Percentiles rank a stretch among this genome's conserved stretches.
These are phyloP conservation scores for Picochlorum sp. DNA, from an alignment of 139 green algal genomes.

Conservation along the genomic window DNA sequence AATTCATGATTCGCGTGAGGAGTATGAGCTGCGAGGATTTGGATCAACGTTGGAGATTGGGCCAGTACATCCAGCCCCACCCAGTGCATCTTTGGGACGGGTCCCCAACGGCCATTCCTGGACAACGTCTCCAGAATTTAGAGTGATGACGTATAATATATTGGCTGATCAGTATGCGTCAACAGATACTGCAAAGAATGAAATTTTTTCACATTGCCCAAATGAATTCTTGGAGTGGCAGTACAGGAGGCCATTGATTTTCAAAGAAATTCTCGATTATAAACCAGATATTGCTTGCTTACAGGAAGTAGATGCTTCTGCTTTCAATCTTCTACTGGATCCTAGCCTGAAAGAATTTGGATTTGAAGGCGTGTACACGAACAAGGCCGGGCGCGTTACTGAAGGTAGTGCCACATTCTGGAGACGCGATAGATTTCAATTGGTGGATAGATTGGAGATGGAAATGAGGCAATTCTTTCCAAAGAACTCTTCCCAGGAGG, in stretches of 20 bases:
- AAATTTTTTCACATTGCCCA: conserved; percentile 66
- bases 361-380: conserved; percentile 60
- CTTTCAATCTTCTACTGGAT: conserved; percentile 34
- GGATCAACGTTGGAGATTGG: background rate
- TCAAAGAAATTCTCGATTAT: conserved; percentile 69
- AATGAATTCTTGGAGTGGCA: conserved; percentile 50
- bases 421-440: conserved; percentile 25
- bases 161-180: conserved; percentile 84
- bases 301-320: conserved; percentile 80
- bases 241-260: conserved; percentile 71
- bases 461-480: conserved; percentile 39
- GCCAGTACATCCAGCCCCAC: background rate
- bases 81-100: background rate
- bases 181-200: conserved; percentile 50
- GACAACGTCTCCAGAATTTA: conserved; percentile 30
- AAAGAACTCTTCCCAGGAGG: conserved; percentile 18
- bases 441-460: conserved; percentile 35
- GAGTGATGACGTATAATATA: conserved; percentile 88
- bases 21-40: background rate
- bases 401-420: conserved; percentile 68
- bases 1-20: background rate
- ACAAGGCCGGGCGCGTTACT: conserved; percentile 61
- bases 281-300: conserved; percentile 56
- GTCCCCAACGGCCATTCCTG: conserved; percentile 6
- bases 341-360: conserved; percentile 28